A percentile compares a stretch with the other conserved stretches of the same genome.
Evolutionary conservation across 345 rosid species (phyloP).

Genomic region (Schrenkiella parvula): DNA sequence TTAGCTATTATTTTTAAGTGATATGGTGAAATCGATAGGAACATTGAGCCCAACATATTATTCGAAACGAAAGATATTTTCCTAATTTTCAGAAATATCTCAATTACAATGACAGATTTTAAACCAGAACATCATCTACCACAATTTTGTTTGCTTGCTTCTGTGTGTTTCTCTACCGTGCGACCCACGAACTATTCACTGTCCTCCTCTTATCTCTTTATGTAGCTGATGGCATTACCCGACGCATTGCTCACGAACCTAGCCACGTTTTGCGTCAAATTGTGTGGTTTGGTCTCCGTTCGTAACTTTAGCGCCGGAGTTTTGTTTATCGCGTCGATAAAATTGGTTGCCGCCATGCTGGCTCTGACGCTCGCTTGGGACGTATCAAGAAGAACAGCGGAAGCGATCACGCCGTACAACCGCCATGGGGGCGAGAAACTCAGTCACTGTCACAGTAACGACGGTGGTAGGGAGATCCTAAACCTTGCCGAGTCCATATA

Average conservation of each 20-base stretch:
- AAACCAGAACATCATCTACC: neutral
- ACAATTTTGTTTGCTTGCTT: neutral
- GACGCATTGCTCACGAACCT: neutral
- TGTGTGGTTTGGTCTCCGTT: conserved; percentile 45
- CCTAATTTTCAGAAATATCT: no score
- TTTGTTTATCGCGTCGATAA: conserved; percentile 47
- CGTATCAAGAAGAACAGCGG: conserved; percentile 55
- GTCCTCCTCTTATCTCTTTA: neutral
- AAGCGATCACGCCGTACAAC: neutral
- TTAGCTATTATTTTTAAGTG: no score
- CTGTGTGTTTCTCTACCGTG: neutral
- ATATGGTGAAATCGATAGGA: neutral
- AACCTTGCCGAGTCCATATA: neutral
- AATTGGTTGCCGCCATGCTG: conserved; percentile 49
- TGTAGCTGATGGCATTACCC: neutral
- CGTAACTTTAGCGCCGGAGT: conserved; percentile 51
- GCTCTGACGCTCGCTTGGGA: conserved; percentile 72
- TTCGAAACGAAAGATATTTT: neutral
- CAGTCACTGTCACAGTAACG: neutral
- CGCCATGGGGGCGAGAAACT: neutral
- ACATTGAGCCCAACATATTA: neutral
- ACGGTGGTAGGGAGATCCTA: no score
- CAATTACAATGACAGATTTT: neutral
- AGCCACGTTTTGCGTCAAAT: conserved; percentile 32
- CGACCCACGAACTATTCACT: neutral